Evolutionary conservation across 1,284 basidiomycete genomes (phyloP), one percentile per base, ranked within the genome.

Genomic region (Rhodotorula glutinis): DNA sequence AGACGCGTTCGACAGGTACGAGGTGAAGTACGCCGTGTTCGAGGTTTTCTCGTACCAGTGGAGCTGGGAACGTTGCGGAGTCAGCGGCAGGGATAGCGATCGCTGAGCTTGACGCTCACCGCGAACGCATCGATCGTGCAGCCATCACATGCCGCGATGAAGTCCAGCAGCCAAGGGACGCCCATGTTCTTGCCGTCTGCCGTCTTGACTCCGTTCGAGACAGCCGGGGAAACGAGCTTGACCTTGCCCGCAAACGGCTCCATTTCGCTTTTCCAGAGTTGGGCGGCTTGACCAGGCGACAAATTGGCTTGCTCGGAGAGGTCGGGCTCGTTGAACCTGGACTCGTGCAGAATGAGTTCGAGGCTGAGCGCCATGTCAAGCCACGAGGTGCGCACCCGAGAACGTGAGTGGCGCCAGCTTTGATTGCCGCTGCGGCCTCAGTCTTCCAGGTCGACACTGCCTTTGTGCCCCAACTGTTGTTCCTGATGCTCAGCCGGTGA

Each of bases 211-310:
- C 63, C 71, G 59, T 67, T 73, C 27, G 68, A 65, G 17, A 74
- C 71, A 0, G 65, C 73, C 0, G 74, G 73, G 4, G 68, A 65
- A 30, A 75, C 65, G 52, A 75, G 70, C 53, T 75, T 75, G 23
- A 63, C 71, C 3, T 43, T 38, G 3, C 44, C 47, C 0, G 63
- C 60, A 46, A 67, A 63, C 2, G 71, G 63, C 53, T 74, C 41
- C 41, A 75, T 71, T 10, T 64, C 56, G 7, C 51, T 30, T 3
- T 57, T 57, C 66, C 66, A 71, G 2, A 65, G 30, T 19, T 27
- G 2, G 8, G 66, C 66, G 8, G 69, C 69, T 5, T 9, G 40
- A 0, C 38, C 30, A 1, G 69, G 69, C 2, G 66, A 61, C 49
- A 75, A 60, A 44, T 73, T 58, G 3, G 73, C 70, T 40, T 75